Percentiles rank a stretch among this genome's conserved stretches.
These are phyloP conservation scores for Silene coronaria DNA, from an alignment of 179 eudicot genomes.

Conservation along the genomic window DNA sequence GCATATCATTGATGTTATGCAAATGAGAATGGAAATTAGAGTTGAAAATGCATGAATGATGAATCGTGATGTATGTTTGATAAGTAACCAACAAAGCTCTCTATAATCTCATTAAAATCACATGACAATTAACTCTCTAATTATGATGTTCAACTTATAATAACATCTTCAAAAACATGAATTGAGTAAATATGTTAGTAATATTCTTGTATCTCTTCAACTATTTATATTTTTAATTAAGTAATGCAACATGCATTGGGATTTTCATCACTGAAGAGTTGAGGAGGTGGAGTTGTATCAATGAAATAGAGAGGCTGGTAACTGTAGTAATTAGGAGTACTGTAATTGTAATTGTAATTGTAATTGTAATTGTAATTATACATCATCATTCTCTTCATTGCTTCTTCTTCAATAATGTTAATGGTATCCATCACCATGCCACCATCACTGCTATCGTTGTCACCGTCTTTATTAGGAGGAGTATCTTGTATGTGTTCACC, in stretches of 20 bases:
- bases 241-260: slow-evolving; percentile 81
- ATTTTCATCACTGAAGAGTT: slow-evolving; percentile 81
- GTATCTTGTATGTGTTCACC: no score
- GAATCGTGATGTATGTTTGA: neutral
- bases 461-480: slow-evolving; percentile 11
- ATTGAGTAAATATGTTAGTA: neutral
- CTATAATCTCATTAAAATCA: neutral
- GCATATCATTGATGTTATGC: no score
- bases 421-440: neutral
- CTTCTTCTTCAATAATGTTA: slow-evolving; percentile 28
- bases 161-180: neutral
- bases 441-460: neutral
- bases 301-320: slow-evolving; percentile 53
- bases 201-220: neutral
- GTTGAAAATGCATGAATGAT: no score
- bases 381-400: slow-evolving; percentile 56
- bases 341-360: slow-evolving; percentile 22
- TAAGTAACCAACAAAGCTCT: neutral
- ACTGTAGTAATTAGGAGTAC: slow-evolving; percentile 19
- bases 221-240: slow-evolving; percentile 17
- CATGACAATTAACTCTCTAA: neutral
- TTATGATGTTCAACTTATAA: neutral
- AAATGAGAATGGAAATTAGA: no score
- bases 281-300: slow-evolving; percentile 83
- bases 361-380: slow-evolving; percentile 22